Base-by-base conservation (phyloP, 1,284 basidiomycete species). In the Irpex rosettiformis region DNA sequence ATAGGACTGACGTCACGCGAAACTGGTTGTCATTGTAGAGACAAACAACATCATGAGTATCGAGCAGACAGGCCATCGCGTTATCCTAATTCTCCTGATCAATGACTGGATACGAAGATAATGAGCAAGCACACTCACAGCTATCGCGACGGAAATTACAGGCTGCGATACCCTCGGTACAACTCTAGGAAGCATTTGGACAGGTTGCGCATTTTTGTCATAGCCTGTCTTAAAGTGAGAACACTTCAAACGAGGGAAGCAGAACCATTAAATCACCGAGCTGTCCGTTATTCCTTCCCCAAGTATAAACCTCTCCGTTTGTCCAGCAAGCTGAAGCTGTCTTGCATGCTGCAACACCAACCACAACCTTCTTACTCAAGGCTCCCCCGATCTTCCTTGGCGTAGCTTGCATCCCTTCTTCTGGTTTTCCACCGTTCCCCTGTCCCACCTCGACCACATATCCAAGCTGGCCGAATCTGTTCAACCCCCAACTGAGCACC, bases 221-320 rank as follows among this genome's bases (percentile, higher is more conserved):
- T 93, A 93, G 1, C 89, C 88, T 89, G 58, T 8, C 21, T 24
- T 28, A 55, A 25, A 51, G 28, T 40, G 8, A 30, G 13, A 28
- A 22, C 2, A 11, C n/a, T 22, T 8, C 2, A 1, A 7, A 16
- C 11, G 4, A 27, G 4, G n/a, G 37, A 25, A 56, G 21, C 6
- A 52, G 13, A 29, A 43, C 8, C 11, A 22, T 21, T 13, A 30
- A 65, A 76, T 30, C 56, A 85, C 96, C 96, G 3, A 99, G 80
- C 71, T 99, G 97, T 0, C 97, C 97, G 30, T 82, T 83, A 72
- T 98, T 98, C 24, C 91, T 94, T 0, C 96, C 97, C 96, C 96
- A 99, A 0, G 96, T 97, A 74, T 86, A 98, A 0, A 98, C 82
- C n/a, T 88, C 84, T n/a, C 52, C 53, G n/a, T 69, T 71, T 0